Evolutionary conservation across 2,329 filamentous ascomycete species (phyloP).

Genomic region (Cytospora chrysosperma): DNA sequence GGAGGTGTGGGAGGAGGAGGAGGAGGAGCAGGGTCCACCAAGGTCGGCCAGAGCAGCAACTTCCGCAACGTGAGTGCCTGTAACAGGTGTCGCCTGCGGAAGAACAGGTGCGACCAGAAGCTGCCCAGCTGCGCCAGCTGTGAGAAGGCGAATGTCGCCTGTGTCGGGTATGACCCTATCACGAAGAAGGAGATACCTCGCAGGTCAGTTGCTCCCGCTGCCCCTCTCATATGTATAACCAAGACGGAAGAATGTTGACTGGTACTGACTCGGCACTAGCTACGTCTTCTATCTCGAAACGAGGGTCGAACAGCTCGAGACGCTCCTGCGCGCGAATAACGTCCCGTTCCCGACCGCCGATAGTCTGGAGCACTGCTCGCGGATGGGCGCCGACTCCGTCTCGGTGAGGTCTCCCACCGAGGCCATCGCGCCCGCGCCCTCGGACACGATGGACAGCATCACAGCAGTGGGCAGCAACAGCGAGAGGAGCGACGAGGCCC

Average conservation of each 20-base stretch:
- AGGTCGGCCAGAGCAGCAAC: slow-evolving; percentile 59
- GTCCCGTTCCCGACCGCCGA: slow-evolving; percentile 71
- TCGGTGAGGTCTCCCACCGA: slow-evolving; percentile 37
- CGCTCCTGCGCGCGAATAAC: slow-evolving; percentile 65
- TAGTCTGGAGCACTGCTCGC: slow-evolving; percentile 64
- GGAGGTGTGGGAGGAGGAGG: slow-evolving; percentile 32
- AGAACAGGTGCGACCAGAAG: slow-evolving; percentile 93
- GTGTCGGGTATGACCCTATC: slow-evolving; percentile 94
- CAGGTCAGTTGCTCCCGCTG: slow-evolving; percentile 60
- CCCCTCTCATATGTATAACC: background rate
- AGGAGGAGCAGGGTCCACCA: slow-evolving; percentile 35
- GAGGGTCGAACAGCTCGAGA: slow-evolving; percentile 79
- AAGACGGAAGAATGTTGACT: background rate
- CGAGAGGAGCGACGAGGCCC: slow-evolving; percentile 54
- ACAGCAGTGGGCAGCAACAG: slow-evolving; percentile 41
- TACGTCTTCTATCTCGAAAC: slow-evolving; percentile 96
- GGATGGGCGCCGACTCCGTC: slow-evolving; percentile 41
- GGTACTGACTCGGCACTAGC: slow-evolving; percentile 41
- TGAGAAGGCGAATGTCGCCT: slow-evolving; percentile 87
- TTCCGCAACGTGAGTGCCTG: slow-evolving; percentile 92
- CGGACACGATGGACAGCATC: slow-evolving; percentile 36
- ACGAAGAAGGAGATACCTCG: slow-evolving; percentile 93
- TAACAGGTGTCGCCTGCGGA: slow-evolving; percentile 86
- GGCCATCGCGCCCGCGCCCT: slow-evolving; percentile 30
- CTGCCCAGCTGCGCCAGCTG: slow-evolving; percentile 88